A percentile compares a stretch with the other conserved stretches of the same genome.
Conservation (phyloP, 2,329 filamentous ascomycete species). For the Mariannaea sp. region DNA sequence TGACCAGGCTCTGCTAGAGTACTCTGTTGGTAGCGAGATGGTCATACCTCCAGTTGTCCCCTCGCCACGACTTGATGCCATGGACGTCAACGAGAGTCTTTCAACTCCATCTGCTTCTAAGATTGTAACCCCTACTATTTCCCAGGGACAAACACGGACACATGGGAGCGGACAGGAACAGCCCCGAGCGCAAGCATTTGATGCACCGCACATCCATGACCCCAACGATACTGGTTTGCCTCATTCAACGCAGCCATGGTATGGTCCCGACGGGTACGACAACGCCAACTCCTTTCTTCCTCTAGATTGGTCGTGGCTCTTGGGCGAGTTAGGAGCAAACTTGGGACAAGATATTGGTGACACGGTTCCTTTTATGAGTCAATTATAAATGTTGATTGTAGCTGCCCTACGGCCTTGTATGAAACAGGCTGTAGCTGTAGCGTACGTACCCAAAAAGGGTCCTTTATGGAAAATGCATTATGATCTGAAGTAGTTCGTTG, state of each 20-base stretch:
- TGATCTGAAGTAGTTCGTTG: no score
- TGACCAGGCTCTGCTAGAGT: constrained; percentile 4
- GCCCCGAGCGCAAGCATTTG: no score
- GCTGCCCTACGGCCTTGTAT: no score
- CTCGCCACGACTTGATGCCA: constrained; percentile 2
- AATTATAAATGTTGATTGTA: no score
- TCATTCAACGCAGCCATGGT: no score
- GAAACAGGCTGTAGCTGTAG: no score
- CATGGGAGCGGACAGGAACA: no score
- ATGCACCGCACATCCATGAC: no score
- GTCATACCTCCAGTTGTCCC: neutral
- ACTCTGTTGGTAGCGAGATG: neutral
- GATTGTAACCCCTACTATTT: neutral
- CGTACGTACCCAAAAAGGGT: no score
- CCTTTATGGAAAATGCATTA: no score
- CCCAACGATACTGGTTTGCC: no score
- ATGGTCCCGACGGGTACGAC: neutral
- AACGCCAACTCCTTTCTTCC: neutral
- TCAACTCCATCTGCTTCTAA: neutral
- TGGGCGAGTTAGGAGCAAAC: constrained; percentile 2
- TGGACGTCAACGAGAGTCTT: neutral
- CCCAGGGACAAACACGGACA: neutral
- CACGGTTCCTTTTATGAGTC: neutral
- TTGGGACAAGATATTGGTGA: neutral
- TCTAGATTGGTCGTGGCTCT: constrained; percentile 1